phyloP scores from a whole-genome alignment of 306 rosid genomes.

The Pyrus bretschneideri region DNA sequence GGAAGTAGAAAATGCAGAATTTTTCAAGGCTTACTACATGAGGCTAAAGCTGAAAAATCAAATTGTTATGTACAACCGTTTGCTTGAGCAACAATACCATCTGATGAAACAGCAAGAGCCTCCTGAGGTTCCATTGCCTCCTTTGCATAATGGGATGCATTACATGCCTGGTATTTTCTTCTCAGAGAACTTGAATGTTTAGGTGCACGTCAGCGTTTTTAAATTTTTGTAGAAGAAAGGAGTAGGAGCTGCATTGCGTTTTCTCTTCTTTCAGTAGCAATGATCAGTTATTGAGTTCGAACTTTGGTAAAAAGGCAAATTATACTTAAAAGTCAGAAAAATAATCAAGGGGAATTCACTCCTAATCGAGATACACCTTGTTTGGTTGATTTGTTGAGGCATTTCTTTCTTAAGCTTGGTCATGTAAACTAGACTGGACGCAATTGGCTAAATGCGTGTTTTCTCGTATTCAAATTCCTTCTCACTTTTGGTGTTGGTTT shows the following conservation, averaged over 20 bases:
- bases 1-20: constrained; percentile 8
- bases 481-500: neutral
- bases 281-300: neutral
- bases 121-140: constrained; percentile 75
- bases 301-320: neutral
- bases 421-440: too few species aligned
- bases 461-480: neutral
- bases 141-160: constrained; percentile 47
- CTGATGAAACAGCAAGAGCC: constrained; percentile 19
- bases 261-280: neutral
- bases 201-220: neutral
- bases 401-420: too few species aligned
- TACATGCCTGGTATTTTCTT: constrained; percentile 77
- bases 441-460: neutral
- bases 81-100: constrained; percentile 9
- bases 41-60: constrained; percentile 5
- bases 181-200: neutral
- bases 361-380: neutral
- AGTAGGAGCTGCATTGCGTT: neutral
- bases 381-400: neutral
- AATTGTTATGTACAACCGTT: neutral
- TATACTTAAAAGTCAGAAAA: too few species aligned
- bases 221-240: neutral
- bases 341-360: neutral
- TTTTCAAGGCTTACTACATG: constrained; percentile 8